A percentile compares a stretch with the other conserved stretches of the same genome.
These are phyloP conservation scores for Teunomyces panamensis DNA, from an alignment of 805 yeast genomes.

Conservation along the genomic window DNA sequence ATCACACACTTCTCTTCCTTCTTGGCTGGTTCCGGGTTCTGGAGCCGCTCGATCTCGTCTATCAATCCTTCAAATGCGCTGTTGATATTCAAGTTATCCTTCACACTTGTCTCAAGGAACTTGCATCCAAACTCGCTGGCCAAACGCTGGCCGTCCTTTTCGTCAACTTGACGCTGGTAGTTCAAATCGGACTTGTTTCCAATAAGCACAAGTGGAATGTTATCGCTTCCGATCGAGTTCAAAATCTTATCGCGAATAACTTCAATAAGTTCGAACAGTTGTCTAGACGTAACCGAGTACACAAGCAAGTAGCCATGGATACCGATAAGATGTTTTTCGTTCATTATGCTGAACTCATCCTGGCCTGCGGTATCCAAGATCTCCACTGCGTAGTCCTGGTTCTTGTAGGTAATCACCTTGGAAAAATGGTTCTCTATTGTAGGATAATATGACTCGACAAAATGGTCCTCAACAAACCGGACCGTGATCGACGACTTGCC, in stretches of 20 bases:
- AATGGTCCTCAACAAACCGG: slow-evolving; percentile 82
- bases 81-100: slow-evolving; percentile 51
- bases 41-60: slow-evolving; percentile 56
- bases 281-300: slow-evolving; percentile 75
- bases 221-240: slow-evolving; percentile 55
- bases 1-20: slow-evolving; percentile 51
- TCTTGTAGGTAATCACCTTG: slow-evolving; percentile 64
- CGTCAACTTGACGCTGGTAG: slow-evolving; percentile 57
- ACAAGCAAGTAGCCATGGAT: slow-evolving; percentile 81
- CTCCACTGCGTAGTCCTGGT: slow-evolving; percentile 76
- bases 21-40: slow-evolving; percentile 45
- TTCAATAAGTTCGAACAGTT: slow-evolving; percentile 73
- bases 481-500: slow-evolving; percentile 86
- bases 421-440: slow-evolving; percentile 85
- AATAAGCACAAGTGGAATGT: slow-evolving; percentile 44
- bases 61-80: slow-evolving; percentile 60
- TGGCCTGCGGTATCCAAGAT: slow-evolving; percentile 92
- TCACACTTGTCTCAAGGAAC: slow-evolving; percentile 49
- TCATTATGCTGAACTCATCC: slow-evolving; percentile 81
- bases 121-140: slow-evolving; percentile 44
- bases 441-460: slow-evolving; percentile 86
- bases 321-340: slow-evolving; percentile 74
- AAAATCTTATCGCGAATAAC: slow-evolving; percentile 80
- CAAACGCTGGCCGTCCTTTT: slow-evolving; percentile 33
- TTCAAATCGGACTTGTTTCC: slow-evolving; percentile 76